phyloP scores from a whole-genome alignment of 495 filamentous ascomycete genomes.

The Neurospora sp. region DNA sequence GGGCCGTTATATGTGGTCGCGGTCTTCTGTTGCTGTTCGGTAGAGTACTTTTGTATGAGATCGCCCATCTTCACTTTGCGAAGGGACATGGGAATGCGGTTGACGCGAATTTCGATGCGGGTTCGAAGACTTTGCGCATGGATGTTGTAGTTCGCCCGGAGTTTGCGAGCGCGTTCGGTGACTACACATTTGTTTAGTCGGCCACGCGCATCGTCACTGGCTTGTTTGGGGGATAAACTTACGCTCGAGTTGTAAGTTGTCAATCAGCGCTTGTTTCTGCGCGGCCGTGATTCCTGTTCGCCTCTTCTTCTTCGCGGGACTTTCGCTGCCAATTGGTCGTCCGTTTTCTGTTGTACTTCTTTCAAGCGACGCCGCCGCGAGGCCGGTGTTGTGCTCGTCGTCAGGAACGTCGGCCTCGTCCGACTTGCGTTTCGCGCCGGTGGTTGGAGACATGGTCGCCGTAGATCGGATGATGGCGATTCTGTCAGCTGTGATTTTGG shows the following conservation, averaged over 20 bases:
- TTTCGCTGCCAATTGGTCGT: constrained; percentile 37
- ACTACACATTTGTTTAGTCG: constrained; percentile 44
- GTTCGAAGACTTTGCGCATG: constrained; percentile 76
- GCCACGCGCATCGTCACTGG: neutral
- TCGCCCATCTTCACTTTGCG: constrained; percentile 80
- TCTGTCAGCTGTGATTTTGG: neutral
- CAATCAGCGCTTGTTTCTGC: constrained; percentile 83
- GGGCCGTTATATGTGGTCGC: constrained; percentile 7
- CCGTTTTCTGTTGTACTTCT: constrained; percentile 25
- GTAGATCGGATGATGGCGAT: neutral
- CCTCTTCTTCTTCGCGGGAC: constrained; percentile 53
- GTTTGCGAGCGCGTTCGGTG: constrained; percentile 80
- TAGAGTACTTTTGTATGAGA: constrained; percentile 43
- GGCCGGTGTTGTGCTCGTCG: constrained; percentile 19
- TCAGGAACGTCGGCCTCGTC: constrained; percentile 30
- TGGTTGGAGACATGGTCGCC: constrained; percentile 42
- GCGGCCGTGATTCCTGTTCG: constrained; percentile 54
- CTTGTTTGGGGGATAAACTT: constrained; percentile 22
- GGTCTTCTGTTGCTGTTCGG: constrained; percentile 12
- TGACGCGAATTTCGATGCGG: constrained; percentile 88
- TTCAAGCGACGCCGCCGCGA: constrained; percentile 8
- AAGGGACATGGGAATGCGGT: constrained; percentile 74
- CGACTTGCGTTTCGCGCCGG: constrained; percentile 52
- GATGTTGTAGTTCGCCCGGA: constrained; percentile 81
- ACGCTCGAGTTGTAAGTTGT: constrained; percentile 92